Evolutionary conservation across 768 basidiomycete genomes (phyloP).

Genomic region (Suillus spraguei): DNA sequence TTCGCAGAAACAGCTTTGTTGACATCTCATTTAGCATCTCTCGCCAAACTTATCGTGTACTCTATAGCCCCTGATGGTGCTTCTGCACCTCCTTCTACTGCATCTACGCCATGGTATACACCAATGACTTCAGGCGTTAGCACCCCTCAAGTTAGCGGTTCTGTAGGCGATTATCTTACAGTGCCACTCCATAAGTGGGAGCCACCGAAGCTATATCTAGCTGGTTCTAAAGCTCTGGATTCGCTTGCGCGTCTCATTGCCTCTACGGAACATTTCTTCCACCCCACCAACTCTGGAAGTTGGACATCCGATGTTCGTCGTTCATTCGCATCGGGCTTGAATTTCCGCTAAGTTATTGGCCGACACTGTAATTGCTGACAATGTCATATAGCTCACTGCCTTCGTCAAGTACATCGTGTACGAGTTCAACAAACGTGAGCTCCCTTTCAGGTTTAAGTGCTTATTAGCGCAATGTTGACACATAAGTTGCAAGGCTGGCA

Average conservation of each 20-base stretch:
- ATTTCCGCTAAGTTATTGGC: neutral
- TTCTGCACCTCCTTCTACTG: constrained; percentile 58
- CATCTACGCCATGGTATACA: constrained; percentile 75
- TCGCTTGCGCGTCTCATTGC: constrained; percentile 84
- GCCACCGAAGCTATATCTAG: constrained; percentile 57
- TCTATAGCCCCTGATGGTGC: constrained; percentile 76
- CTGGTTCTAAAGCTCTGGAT: constrained; percentile 82
- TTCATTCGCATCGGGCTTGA: constrained; percentile 4
- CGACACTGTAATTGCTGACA: constrained; percentile 12
- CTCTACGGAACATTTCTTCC: constrained; percentile 65
- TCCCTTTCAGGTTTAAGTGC: neutral
- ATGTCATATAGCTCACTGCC: constrained; percentile 7
- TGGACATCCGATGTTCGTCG: constrained; percentile 43
- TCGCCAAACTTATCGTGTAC: constrained; percentile 86
- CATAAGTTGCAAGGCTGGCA: constrained; percentile 59
- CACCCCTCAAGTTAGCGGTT: constrained; percentile 28
- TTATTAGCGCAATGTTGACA: constrained; percentile 6
- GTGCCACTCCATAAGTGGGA: constrained; percentile 54
- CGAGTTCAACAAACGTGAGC: constrained; percentile 80
- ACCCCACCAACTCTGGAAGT: constrained; percentile 24
- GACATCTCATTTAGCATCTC: constrained; percentile 51
- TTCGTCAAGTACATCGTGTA: constrained; percentile 73
- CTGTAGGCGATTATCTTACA: constrained; percentile 59
- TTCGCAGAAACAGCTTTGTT: neutral
- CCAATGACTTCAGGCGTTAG: constrained; percentile 65